Conservation (phyloP, 805 yeast species). For the Pichia californica region DNA sequence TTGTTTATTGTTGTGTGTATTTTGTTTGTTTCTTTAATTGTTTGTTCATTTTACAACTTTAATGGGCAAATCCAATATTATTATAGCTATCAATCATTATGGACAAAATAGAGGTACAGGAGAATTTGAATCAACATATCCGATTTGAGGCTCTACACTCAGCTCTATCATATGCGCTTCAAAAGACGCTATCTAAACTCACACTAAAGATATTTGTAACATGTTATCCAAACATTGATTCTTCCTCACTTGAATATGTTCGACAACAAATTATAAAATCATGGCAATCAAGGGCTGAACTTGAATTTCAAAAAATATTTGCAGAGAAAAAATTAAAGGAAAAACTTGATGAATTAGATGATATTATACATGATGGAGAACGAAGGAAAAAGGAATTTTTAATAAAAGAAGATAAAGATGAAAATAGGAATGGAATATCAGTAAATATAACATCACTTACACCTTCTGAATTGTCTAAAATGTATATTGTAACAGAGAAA, state of each 20-base stretch:
- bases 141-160: slow-evolving; percentile 29
- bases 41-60: not conserved
- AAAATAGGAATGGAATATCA: not conserved
- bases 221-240: slow-evolving; percentile 44
- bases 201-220: slow-evolving; percentile 36
- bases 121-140: slow-evolving; percentile 10
- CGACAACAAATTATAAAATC: slow-evolving; percentile 38
- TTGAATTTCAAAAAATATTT: slow-evolving; percentile 43
- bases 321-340: slow-evolving; percentile 37
- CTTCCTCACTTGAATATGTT: slow-evolving; percentile 35
- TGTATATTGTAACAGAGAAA: slow-evolving; percentile 13
- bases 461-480: slow-evolving; percentile 19
- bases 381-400: slow-evolving; percentile 9
- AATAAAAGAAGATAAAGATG: slow-evolving; percentile 5
- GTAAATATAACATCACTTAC: slow-evolving; percentile 12
- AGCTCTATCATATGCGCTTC: slow-evolving; percentile 31
- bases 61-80: not conserved
- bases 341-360: slow-evolving; percentile 43
- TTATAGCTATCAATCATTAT: not conserved
- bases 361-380: slow-evolving; percentile 36
- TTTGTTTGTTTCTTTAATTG: no score
- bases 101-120: not conserved
- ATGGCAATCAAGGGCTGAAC: slow-evolving; percentile 36
- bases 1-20: no score
- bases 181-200: slow-evolving; percentile 40